Base-by-base conservation (phyloP, 2,329 filamentous ascomycete genomes). In the Hirsutella rhossiliensis region DNA sequence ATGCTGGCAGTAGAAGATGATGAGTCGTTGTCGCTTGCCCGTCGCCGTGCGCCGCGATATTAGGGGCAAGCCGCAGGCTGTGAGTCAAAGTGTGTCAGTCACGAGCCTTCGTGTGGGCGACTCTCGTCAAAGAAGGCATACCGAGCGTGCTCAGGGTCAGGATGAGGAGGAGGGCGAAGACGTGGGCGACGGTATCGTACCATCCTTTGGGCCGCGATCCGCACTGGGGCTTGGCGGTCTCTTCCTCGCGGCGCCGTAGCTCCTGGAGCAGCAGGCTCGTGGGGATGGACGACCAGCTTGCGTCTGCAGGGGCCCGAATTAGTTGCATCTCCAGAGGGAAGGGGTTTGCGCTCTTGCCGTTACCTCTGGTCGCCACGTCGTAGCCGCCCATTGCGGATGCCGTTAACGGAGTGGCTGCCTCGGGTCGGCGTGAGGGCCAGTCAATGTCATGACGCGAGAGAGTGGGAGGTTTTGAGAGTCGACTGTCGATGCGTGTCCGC, bases 1-100 rank as follows among this genome's bases (percentile, higher is more conserved):
- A 64, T 87, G 83, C 50, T 83, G 78, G 54, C 78, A 80, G 49
- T 80, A 67, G 58, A 84, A 82, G 49, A 83, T 71, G 53, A 83
- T 71, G 19, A 62, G 70, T 49, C 70, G 71, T 43, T 80, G 79
- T 44, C 74, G 73, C 42, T 69, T 72, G 44, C 78, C 69, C 41
- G 71, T 69, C 32, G 73, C 74, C 32, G 73, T 67, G 50, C 76
- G 73, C 43, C 75, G 73, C 11, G 78, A 81, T 44, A 85, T 62
- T 30, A 85, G 65, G 2, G 82, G 82, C 43, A 85, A 79, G 5
- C 73, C 78, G 57, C 80, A 84, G 28, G 78, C 79, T 75, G 60
- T 40, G 15, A n/a, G 32, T 6, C 6, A n/a, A 6, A 9, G 17
- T 9, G 11, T 11, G 34, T 37, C 15, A 18, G 17, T 11, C 5